These are phyloP conservation scores for Casuarina equisetifolia DNA, from an alignment of 306 rosid genomes.

Conservation along the genomic window DNA sequence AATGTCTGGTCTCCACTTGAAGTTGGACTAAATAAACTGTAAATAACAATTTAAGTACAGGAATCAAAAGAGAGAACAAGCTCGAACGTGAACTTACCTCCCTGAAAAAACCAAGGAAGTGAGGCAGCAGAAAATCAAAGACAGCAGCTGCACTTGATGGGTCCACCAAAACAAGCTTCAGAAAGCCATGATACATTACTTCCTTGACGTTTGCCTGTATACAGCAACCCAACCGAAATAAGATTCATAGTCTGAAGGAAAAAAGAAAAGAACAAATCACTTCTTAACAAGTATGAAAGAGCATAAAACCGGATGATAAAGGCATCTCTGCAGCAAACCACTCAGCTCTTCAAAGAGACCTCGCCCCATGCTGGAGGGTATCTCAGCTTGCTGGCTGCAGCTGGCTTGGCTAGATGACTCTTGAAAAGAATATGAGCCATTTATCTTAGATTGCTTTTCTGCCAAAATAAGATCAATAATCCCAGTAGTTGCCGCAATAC, in stretches of 20 bases:
- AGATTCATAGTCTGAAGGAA: background rate
- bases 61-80: background rate
- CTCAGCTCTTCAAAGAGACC: slow-evolving; percentile 46
- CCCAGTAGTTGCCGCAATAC: slow-evolving; percentile 40
- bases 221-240: background rate
- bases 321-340: slow-evolving; percentile 46
- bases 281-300: background rate
- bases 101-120: slow-evolving; percentile 32
- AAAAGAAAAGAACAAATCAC: background rate
- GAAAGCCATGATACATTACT: slow-evolving; percentile 40
- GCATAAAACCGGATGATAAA: slow-evolving; percentile 38
- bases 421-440: slow-evolving; percentile 30
- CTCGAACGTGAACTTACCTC: slow-evolving; percentile 28
- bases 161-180: slow-evolving; percentile 42
- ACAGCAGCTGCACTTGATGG: slow-evolving; percentile 30
- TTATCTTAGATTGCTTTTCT: slow-evolving; percentile 41
- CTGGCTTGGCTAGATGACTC: slow-evolving; percentile 52
- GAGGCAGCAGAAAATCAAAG: slow-evolving; percentile 49
- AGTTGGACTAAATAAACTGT: background rate
- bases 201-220: slow-evolving; percentile 42
- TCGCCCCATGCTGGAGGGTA: slow-evolving; percentile 5
- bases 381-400: slow-evolving; percentile 42
- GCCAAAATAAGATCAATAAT: slow-evolving; percentile 37
- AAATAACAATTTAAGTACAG: background rate
- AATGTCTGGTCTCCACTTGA: background rate